Percentiles rank a stretch among this genome's conserved stretches.
These are phyloP conservation scores for Alternaria novae-zelandiae DNA, from an alignment of 2,329 filamentous ascomycete genomes.

Conservation along the genomic window DNA sequence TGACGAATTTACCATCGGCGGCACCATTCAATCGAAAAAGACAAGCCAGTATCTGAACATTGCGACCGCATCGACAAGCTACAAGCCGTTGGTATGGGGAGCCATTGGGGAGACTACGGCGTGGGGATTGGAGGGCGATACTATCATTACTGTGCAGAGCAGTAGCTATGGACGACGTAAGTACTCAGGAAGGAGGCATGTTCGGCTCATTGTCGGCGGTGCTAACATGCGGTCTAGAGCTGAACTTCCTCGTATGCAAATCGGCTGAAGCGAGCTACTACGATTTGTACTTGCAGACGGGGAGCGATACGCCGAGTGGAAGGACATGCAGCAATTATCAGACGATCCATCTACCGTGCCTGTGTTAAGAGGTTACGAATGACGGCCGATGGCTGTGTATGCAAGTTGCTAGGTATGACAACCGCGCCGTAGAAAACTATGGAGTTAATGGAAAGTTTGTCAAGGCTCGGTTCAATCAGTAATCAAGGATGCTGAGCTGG, in stretches of 20 bases:
- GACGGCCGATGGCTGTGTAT: not conserved
- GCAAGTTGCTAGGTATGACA: not conserved
- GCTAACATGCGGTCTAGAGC: slow-evolving; percentile 33
- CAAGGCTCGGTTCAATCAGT: not conserved
- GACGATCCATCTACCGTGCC: slow-evolving; percentile 61
- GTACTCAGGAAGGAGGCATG: slow-evolving; percentile 4
- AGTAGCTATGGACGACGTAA: slow-evolving; percentile 54
- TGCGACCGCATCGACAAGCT: slow-evolving; percentile 54
- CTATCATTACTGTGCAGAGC: slow-evolving; percentile 55
- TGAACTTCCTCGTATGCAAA: slow-evolving; percentile 61
- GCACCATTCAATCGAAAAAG: slow-evolving; percentile 59
- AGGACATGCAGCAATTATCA: slow-evolving; percentile 62
- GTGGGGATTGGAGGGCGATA: slow-evolving; percentile 59
- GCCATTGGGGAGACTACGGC: slow-evolving; percentile 52
- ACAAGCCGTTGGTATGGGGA: slow-evolving; percentile 60
- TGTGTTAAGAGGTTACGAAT: slow-evolving; percentile 44
- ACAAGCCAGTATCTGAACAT: slow-evolving; percentile 59
- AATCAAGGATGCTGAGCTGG: not conserved
- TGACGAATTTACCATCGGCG: slow-evolving; percentile 59
- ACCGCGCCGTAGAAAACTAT: not conserved
- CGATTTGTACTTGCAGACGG: slow-evolving; percentile 61
- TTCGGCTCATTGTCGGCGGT: not conserved
- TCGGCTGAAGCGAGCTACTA: slow-evolving; percentile 52
- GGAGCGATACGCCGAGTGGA: slow-evolving; percentile 57
- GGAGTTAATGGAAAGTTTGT: not conserved